Percentiles rank a stretch among this genome's conserved stretches.
Evolutionary conservation across 2,329 filamentous ascomycete genomes (phyloP).

Genomic region (Leptodontidium sp.): DNA sequence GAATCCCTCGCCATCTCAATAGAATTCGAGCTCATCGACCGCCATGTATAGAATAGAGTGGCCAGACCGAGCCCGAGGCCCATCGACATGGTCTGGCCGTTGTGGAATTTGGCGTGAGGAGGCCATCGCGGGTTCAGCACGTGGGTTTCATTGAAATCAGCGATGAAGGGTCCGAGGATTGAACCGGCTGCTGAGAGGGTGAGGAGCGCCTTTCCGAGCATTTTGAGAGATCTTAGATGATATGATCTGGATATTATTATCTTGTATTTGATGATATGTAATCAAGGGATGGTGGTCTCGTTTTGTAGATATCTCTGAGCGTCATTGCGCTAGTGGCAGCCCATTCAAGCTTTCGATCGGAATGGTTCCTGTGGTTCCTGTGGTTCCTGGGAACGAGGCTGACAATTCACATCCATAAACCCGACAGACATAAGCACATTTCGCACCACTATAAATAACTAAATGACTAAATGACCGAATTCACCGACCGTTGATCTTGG

Average conservation of each 20-base stretch:
- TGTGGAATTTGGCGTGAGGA: constrained; percentile 60
- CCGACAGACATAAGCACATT: too few species aligned
- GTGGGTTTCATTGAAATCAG: constrained; percentile 54
- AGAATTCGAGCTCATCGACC: constrained; percentile 1
- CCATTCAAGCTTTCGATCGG: neutral
- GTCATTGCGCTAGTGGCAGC: neutral
- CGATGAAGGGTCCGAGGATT: constrained; percentile 43
- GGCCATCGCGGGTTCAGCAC: constrained; percentile 58
- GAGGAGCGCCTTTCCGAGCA: constrained; percentile 36
- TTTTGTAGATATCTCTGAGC: neutral
- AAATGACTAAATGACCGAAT: too few species aligned
- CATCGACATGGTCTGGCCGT: constrained; percentile 60
- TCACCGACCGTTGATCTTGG: neutral
- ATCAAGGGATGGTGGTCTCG: too few species aligned
- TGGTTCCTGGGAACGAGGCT: neutral
- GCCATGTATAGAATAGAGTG: constrained; percentile 50
- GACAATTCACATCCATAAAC: neutral
- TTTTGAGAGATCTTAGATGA: neutral
- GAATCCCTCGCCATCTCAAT: constrained; percentile 34
- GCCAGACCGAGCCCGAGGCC: constrained; percentile 51
- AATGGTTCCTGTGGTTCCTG: neutral
- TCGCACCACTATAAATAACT: too few species aligned
- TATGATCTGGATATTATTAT: neutral
- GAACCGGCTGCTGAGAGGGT: constrained; percentile 36
- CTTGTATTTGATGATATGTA: neutral